Percentiles rank a stretch among this genome's conserved stretches.
phyloP scores from a whole-genome alignment of 2,329 filamentous ascomycete genomes.

The Colletotrichum lupini region DNA sequence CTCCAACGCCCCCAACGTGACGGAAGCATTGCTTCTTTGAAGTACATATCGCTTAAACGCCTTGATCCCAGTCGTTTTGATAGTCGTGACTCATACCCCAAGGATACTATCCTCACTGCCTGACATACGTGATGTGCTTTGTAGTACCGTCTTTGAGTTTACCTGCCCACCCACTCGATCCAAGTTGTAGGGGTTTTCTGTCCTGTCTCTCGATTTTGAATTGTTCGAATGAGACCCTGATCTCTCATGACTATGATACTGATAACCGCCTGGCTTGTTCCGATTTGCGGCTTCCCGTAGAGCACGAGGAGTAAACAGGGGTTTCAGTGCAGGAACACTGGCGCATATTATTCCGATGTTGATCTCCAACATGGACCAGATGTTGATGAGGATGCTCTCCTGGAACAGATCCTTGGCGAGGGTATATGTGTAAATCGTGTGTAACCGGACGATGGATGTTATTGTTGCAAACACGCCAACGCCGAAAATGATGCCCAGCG shows the following conservation, averaged over 20 bases:
- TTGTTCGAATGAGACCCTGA: background rate
- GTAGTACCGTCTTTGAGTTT: background rate
- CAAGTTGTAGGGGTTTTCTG: background rate
- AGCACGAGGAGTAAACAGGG: conserved; percentile 50
- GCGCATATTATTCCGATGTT: conserved; percentile 62
- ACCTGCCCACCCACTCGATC: background rate
- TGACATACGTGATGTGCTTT: background rate
- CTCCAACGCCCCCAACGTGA: no score
- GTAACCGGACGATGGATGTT: conserved; percentile 51
- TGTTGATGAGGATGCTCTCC: conserved; percentile 47
- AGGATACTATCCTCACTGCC: conserved; percentile 21
- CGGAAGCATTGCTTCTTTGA: background rate
- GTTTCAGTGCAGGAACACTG: conserved; percentile 61
- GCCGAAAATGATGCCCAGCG: conserved; percentile 57
- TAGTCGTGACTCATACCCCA: background rate
- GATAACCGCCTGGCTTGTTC: conserved; percentile 4
- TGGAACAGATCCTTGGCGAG: conserved; percentile 48
- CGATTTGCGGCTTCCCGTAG: conserved; percentile 12
- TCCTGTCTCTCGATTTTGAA: background rate
- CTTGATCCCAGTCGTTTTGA: background rate
- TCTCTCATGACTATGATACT: conserved; percentile 5
- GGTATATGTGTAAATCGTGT: conserved; percentile 52
- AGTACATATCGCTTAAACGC: background rate
- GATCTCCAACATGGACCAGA: conserved; percentile 61
- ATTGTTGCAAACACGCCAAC: conserved; percentile 49